phyloP scores from a whole-genome alignment of 768 basidiomycete genomes.

The Lenzites betulinus region DNA sequence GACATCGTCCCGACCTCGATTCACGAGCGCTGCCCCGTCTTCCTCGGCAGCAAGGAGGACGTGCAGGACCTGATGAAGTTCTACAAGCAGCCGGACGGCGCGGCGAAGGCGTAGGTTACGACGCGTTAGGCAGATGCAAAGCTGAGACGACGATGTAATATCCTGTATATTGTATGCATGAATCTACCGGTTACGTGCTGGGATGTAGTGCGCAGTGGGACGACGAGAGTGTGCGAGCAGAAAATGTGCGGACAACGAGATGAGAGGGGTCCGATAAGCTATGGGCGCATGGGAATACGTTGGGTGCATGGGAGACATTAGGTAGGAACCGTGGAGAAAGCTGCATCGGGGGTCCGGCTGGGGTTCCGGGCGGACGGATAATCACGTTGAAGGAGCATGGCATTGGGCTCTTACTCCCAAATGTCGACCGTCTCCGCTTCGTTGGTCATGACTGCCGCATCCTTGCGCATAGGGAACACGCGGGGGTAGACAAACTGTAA shows the following conservation, averaged over 20 bases:
- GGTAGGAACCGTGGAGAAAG: background rate
- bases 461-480: slow-evolving; percentile 71
- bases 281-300: background rate
- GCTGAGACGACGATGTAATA: slow-evolving; percentile 7
- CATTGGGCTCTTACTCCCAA: slow-evolving; percentile 43
- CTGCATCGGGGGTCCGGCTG: background rate
- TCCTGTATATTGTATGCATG: slow-evolving; percentile 12
- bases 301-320: background rate
- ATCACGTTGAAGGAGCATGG: background rate
- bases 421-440: slow-evolving; percentile 73
- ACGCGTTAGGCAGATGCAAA: background rate
- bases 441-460: slow-evolving; percentile 85
- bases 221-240: background rate
- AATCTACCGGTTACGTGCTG: background rate
- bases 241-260: background rate
- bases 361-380: background rate
- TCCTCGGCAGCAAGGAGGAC: slow-evolving; percentile 92
- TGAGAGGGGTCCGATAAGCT: background rate
- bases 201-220: background rate
- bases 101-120: slow-evolving; percentile 16
- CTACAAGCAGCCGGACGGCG: slow-evolving; percentile 50
- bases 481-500: slow-evolving; percentile 82
- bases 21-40: slow-evolving; percentile 92
- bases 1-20: slow-evolving; percentile 87
- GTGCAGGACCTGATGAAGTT: slow-evolving; percentile 89